phyloP scores from a whole-genome alignment of 345 rosid species.

The Linum usitatissimum region DNA sequence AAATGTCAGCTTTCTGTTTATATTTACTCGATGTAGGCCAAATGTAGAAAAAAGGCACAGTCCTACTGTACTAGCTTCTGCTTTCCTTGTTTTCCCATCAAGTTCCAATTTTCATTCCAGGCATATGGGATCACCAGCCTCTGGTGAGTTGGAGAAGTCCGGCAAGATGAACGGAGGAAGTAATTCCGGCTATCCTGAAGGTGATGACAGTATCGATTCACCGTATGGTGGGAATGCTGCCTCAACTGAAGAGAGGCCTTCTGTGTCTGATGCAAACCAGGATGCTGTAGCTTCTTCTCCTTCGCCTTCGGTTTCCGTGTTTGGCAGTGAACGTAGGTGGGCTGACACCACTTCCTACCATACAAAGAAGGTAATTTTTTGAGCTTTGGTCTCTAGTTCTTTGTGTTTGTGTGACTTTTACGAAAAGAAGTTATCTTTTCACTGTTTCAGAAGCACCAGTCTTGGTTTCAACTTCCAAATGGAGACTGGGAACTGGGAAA shows the following conservation, averaged over 20 bases:
- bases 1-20: conserved; percentile 27
- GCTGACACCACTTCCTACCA: conserved; percentile 59
- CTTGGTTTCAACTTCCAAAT: conserved; percentile 77
- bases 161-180: conserved; percentile 15
- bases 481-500: conserved; percentile 87
- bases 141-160: conserved; percentile 30
- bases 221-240: conserved; percentile 45
- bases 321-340: conserved; percentile 57
- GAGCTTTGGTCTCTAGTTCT: neutral
- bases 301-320: conserved; percentile 36
- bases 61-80: conserved; percentile 25
- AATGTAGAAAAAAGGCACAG: conserved; percentile 38
- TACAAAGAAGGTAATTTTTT: conserved; percentile 53
- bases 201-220: conserved; percentile 48
- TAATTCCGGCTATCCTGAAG: conserved; percentile 32
- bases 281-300: conserved; percentile 34
- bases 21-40: conserved; percentile 23
- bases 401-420: neutral
- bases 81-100: conserved; percentile 61
- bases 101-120: conserved; percentile 50
- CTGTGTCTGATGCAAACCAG: conserved; percentile 32
- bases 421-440: conserved; percentile 15
- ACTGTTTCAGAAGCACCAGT: conserved; percentile 60
- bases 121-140: conserved; percentile 37
- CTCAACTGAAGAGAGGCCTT: conserved; percentile 39